Base-by-base conservation (phyloP, 139 green algal genomes). In the Chlamydomonas sp. region DNA sequence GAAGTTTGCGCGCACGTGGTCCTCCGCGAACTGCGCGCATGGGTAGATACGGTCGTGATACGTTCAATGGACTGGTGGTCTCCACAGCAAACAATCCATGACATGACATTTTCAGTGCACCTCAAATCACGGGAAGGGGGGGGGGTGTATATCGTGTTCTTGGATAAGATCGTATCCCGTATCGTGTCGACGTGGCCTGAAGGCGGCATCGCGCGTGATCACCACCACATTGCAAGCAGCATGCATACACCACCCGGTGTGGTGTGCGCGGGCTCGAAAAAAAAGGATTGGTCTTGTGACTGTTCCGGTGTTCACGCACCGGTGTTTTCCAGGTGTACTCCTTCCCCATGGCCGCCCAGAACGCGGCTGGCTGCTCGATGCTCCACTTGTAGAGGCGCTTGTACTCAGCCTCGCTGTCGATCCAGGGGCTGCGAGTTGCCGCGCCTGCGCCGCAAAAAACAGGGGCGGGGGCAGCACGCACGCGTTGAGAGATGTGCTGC, bases 301-400 rank as follows among this genome's bases (percentile, higher is more conserved):
- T n/a, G n/a, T n/a, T n/a, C n/a, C n/a, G n/a, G n/a, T n/a, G n/a
- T n/a, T n/a, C 13, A 8, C 50, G 29, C 50, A 61, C 59, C 29
- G 10, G 31, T 58, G 84, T 90, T 13, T 90, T 71, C 88, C 90
- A 96, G 68, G 90, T 58, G 67, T 90, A 92, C 13, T 87, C 48
- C 35, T 71, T 26, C 1, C 88, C 89, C 5, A 94, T 80, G 8
- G 83, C 73, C 29, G 66, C 81, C 90, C 90, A 96, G 73, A 96
- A 96, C 3, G 13, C 76, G 34, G 83, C 85, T 8, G 90, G 90
- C 50, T 95, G 78, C 58, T 87, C 75, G 22, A 96, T 73, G 26
- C 79, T 90, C 13, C 67, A 59, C n/a, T 73, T 72, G 69, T 95
- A 96, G 79, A 96, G 81, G 1, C 37, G 30, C 38, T 91, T 76